Percentiles rank a stretch among this genome's conserved stretches.
These are phyloP conservation scores for Fomitopsis betulina DNA, from an alignment of 1,284 basidiomycete species.

Conservation along the genomic window DNA sequence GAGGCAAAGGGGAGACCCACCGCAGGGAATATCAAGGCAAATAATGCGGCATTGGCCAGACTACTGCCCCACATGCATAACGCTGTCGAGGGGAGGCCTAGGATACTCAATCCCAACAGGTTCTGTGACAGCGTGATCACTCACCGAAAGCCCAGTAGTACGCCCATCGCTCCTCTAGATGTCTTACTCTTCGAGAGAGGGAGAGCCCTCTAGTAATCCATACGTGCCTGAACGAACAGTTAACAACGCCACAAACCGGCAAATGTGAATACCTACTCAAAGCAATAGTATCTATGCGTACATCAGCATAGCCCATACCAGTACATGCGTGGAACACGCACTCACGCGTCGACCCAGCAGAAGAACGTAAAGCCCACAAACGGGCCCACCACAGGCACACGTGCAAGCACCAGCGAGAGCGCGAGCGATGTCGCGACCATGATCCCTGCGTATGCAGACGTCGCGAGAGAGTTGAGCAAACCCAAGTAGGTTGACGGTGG, in stretches of 20 bases:
- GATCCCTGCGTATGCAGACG: constrained; percentile 72
- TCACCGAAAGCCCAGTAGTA: constrained; percentile 80
- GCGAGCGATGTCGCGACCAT: constrained; percentile 77
- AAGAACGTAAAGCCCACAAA: constrained; percentile 62
- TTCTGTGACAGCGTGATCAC: constrained; percentile 11
- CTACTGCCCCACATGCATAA: constrained; percentile 68
- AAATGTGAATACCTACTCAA: constrained; percentile 57
- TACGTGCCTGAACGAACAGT: constrained; percentile 48
- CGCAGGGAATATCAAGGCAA: constrained; percentile 73
- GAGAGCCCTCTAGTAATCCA: constrained; percentile 74
- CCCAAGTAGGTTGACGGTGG: constrained; percentile 56
- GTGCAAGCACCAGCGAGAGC: constrained; percentile 58
- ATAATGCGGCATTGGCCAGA: constrained; percentile 72
- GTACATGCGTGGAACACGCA: constrained; percentile 16
- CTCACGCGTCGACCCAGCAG: constrained; percentile 82
- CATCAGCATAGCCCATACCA: not conserved
- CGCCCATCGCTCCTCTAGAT: constrained; percentile 82
- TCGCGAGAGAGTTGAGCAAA: constrained; percentile 66
- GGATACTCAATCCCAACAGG: not conserved
- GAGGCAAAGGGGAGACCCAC: constrained; percentile 32
- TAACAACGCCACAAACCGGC: not conserved
- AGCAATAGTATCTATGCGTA: constrained; percentile 72
- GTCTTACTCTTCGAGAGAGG: constrained; percentile 60
- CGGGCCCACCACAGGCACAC: constrained; percentile 62
- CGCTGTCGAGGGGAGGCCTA: constrained; percentile 60